Percentiles rank a stretch among this genome's conserved stretches.
phyloP scores from a whole-genome alignment of 257 asterid species.

The Mitragyna speciosa region DNA sequence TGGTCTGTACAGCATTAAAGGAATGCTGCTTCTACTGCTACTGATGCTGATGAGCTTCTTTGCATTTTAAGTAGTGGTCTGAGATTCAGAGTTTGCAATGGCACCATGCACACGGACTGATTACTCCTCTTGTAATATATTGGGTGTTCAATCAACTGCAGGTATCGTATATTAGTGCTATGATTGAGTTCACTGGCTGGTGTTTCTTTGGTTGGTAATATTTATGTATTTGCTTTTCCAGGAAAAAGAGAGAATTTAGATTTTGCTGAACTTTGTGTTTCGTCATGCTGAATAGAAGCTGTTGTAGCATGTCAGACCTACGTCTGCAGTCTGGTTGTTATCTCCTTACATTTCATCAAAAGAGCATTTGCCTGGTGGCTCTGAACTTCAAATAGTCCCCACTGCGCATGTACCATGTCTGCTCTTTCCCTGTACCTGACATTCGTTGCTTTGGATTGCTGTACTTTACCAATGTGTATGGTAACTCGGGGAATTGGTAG shows the following conservation, averaged over 20 bases:
- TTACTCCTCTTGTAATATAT: slow-evolving; percentile 69
- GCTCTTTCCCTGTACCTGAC: too few species aligned
- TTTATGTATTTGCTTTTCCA: slow-evolving; percentile 34
- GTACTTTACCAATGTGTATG: slow-evolving; percentile 61
- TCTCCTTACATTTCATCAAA: too few species aligned
- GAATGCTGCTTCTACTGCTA: slow-evolving; percentile 44
- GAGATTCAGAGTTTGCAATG: slow-evolving; percentile 78
- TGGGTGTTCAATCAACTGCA: slow-evolving; percentile 93
- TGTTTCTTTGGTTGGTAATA: slow-evolving; percentile 3
- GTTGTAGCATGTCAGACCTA: slow-evolving; percentile 81
- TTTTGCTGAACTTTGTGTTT: slow-evolving; percentile 78
- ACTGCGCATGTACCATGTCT: slow-evolving; percentile 72
- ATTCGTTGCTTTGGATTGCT: slow-evolving; percentile 41
- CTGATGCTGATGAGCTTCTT: slow-evolving; percentile 67
- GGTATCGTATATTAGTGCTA: slow-evolving; percentile 42
- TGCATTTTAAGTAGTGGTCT: slow-evolving; percentile 90
- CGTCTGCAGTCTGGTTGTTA: slow-evolving; percentile 63
- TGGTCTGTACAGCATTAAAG: slow-evolving; percentile 56
- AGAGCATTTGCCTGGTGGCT: too few species aligned
- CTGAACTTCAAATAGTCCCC: slow-evolving; percentile 73
- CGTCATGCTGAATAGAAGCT: slow-evolving; percentile 73
- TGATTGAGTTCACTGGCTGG: background rate
- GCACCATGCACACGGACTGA: slow-evolving; percentile 84
- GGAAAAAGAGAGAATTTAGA: slow-evolving; percentile 80
- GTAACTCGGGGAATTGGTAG: too few species aligned